Conservation (phyloP, 768 basidiomycete species). For the Hypsizygus marmoreus region DNA sequence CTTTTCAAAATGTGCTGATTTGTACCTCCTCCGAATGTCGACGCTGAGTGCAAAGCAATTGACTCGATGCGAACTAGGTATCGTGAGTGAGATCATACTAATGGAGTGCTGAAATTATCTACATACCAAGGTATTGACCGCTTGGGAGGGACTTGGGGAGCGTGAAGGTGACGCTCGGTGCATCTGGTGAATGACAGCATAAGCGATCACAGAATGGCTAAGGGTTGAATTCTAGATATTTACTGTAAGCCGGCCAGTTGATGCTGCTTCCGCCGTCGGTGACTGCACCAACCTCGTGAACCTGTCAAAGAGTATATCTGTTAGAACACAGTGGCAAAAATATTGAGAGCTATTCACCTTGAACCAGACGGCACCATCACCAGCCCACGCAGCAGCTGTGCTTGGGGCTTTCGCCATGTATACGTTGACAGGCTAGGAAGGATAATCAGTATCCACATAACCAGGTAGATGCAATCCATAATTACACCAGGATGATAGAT, state of each 20-base stretch:
- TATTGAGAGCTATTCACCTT: constrained; percentile 19
- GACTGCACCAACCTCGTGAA: constrained; percentile 43
- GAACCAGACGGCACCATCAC: constrained; percentile 52
- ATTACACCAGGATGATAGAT: constrained; percentile 53
- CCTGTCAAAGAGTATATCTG: constrained; percentile 20
- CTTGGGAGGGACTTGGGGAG: constrained; percentile 35
- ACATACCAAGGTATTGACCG: constrained; percentile 34
- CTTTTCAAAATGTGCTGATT: constrained; percentile 13
- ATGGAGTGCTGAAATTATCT: neutral
- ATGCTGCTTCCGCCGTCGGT: constrained; percentile 49
- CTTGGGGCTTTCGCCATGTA: constrained; percentile 46
- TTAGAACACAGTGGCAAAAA: too few species aligned
- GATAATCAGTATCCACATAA: neutral
- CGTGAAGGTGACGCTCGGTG: constrained; percentile 34
- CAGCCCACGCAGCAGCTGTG: constrained; percentile 40
- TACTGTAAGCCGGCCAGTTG: constrained; percentile 46
- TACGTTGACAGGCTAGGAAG: constrained; percentile 27
- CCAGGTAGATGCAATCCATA: neutral
- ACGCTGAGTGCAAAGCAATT: constrained; percentile 41
- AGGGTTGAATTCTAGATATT: constrained; percentile 11
- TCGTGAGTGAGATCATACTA: too few species aligned
- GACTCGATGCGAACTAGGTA: constrained; percentile 35
- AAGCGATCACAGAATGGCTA: neutral
- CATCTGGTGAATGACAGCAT: constrained; percentile 6
- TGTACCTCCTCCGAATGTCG: constrained; percentile 34